phyloP scores from a whole-genome alignment of 73 alveolate genomes.

The Paramecium octaurelia region DNA sequence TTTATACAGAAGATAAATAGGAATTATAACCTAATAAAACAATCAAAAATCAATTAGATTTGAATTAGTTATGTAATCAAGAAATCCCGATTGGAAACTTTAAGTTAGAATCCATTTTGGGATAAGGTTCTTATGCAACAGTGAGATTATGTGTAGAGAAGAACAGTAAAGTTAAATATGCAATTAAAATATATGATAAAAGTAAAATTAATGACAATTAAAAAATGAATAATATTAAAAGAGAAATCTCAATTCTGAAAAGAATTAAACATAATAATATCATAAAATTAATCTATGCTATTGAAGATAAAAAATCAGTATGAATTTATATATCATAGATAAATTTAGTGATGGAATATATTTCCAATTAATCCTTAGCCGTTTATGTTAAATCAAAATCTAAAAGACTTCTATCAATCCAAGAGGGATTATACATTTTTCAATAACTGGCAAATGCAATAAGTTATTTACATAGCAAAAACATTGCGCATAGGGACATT shows the following conservation, averaged over 20 bases:
- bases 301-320: constrained; percentile 76
- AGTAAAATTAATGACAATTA: constrained; percentile 79
- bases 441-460: constrained; percentile 76
- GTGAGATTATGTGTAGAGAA: constrained; percentile 78
- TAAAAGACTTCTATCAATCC: constrained; percentile 69
- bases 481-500: constrained; percentile 87
- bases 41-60: background rate
- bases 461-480: constrained; percentile 73
- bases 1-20: background rate
- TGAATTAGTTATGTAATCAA: constrained; percentile 11
- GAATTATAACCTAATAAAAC: background rate
- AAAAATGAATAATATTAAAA: constrained; percentile 84
- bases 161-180: constrained; percentile 72
- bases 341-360: constrained; percentile 82
- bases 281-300: constrained; percentile 77
- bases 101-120: constrained; percentile 67
- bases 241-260: constrained; percentile 87
- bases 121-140: constrained; percentile 93
- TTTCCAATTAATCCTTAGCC: constrained; percentile 37
- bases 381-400: constrained; percentile 55
- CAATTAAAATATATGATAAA: constrained; percentile 90
- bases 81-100: constrained; percentile 37
- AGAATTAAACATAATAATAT: constrained; percentile 84
- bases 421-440: constrained; percentile 68
- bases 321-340: constrained; percentile 64